These are phyloP conservation scores for Paramicrosporidium saccamoebae DNA, from an alignment of 371 early-diverging fungal genomes.

Conservation along the genomic window DNA sequence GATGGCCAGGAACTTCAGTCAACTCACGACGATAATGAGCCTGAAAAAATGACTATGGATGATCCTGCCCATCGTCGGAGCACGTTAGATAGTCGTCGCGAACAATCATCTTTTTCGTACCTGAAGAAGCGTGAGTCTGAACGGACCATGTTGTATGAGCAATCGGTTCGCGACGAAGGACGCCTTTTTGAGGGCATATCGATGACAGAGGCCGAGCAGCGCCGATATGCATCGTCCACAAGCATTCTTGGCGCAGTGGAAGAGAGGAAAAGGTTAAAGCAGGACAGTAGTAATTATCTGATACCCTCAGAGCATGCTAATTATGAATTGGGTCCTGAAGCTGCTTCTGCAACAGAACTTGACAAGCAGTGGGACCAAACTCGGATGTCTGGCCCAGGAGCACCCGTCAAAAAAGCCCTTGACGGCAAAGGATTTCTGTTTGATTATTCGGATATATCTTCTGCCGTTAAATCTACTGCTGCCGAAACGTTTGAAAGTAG, in stretches of 20 bases:
- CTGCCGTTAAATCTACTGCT: slow-evolving; percentile 37
- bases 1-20: not conserved
- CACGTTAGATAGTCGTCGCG: slow-evolving; percentile 32
- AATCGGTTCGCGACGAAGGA: slow-evolving; percentile 57
- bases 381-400: too few species aligned
- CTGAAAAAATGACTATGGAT: not conserved
- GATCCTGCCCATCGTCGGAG: not conserved
- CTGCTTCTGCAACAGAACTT: slow-evolving; percentile 6
- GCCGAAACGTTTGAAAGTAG: slow-evolving; percentile 12
- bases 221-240: slow-evolving; percentile 40
- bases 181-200: slow-evolving; percentile 29
- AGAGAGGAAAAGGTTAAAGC: slow-evolving; percentile 38
- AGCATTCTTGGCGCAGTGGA: slow-evolving; percentile 38
- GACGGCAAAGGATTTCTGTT: too few species aligned
- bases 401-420: too few species aligned
- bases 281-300: slow-evolving; percentile 38
- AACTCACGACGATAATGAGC: not conserved
- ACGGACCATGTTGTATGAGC: slow-evolving; percentile 28
- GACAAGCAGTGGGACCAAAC: slow-evolving; percentile 52
- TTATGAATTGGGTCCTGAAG: slow-evolving; percentile 3
- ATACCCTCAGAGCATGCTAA: slow-evolving; percentile 55
- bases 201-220: slow-evolving; percentile 35
- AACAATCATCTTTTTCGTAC: slow-evolving; percentile 58
- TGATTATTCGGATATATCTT: slow-evolving; percentile 70
- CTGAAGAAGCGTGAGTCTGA: slow-evolving; percentile 51